Conservation (phyloP, 345 rosid genomes). For the Passiflora organensis region DNA sequence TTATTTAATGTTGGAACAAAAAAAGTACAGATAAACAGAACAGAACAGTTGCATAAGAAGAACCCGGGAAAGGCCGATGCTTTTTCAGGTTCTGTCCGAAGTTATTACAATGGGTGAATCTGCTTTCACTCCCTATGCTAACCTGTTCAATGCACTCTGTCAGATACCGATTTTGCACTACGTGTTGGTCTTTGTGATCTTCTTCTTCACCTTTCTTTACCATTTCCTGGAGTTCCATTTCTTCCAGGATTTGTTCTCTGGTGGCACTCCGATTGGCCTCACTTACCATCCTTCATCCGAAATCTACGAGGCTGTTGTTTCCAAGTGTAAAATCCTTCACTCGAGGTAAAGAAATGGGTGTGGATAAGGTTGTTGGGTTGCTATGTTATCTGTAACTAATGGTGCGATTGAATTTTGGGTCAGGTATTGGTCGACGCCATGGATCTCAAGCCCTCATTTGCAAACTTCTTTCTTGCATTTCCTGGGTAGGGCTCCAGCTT, state of each 20-base stretch:
- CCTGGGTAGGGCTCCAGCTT: constrained; percentile 66
- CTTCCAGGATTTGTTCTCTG: constrained; percentile 45
- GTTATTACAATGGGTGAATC: not conserved
- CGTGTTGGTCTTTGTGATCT: constrained; percentile 10
- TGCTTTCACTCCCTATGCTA: constrained; percentile 39
- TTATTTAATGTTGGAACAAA: too few species aligned
- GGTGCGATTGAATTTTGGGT: too few species aligned
- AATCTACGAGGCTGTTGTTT: constrained; percentile 52
- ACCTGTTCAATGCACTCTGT: constrained; percentile 38
- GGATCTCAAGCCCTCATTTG: constrained; percentile 90
- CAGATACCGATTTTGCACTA: constrained; percentile 54
- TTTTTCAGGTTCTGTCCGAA: too few species aligned
- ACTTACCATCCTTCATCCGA: constrained; percentile 41
- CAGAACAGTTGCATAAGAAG: too few species aligned
- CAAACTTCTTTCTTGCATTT: constrained; percentile 67
- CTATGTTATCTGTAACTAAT: too few species aligned
- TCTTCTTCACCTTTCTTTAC: constrained; percentile 38
- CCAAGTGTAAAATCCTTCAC: constrained; percentile 59
- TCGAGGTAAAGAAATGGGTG: constrained; percentile 73
- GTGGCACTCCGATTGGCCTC: constrained; percentile 40
- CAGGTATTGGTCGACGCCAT: constrained; percentile 71
- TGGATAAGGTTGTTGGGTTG: too few species aligned
- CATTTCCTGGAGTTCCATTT: constrained; percentile 65
- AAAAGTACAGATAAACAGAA: too few species aligned
- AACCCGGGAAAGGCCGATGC: too few species aligned